These are phyloP conservation scores for Saturnispora sekii DNA, from an alignment of 805 yeast genomes.

Conservation along the genomic window DNA sequence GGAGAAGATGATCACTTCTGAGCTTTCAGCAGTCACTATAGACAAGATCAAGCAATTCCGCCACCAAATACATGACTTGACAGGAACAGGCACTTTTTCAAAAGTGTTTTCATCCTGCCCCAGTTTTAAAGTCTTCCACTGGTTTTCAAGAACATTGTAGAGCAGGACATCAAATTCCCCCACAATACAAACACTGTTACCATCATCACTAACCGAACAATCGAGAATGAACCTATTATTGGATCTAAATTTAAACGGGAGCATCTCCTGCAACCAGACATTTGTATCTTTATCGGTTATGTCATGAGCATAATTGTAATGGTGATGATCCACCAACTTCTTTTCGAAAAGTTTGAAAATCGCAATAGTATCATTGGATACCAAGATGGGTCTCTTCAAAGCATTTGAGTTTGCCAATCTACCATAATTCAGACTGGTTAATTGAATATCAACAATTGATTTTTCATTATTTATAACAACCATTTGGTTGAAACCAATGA, in stretches of 20 bases:
- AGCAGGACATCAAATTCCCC: constrained; percentile 39
- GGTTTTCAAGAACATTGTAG: constrained; percentile 30
- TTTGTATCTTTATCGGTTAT: constrained; percentile 29
- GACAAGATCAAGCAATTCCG: constrained; percentile 25
- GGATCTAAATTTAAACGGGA: constrained; percentile 37
- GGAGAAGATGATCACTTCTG: constrained; percentile 23
- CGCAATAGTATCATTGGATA: constrained; percentile 30
- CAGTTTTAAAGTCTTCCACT: constrained; percentile 37
- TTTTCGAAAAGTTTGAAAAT: constrained; percentile 41
- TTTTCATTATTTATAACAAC: constrained; percentile 24
- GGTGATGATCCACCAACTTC: constrained; percentile 29
- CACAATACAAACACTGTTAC: constrained; percentile 38
- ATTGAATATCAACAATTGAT: constrained; percentile 20
- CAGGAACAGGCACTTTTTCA: constrained; percentile 23
- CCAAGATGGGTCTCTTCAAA: constrained; percentile 33
- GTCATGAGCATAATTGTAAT: constrained; percentile 16
- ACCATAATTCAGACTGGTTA: constrained; percentile 20
- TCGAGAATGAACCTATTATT: constrained; percentile 35
- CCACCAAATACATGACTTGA: constrained; percentile 31
- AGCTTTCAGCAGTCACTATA: constrained; percentile 18
- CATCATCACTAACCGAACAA: constrained; percentile 37
- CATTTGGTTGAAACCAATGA: constrained; percentile 26
- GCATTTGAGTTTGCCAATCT: constrained; percentile 17
- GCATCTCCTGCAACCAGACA: constrained; percentile 36
- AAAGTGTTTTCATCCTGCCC: constrained; percentile 18